Percentiles rank a stretch among this genome's conserved stretches.
phyloP scores from a whole-genome alignment of 306 rosid genomes.

The Cucumis melo region DNA sequence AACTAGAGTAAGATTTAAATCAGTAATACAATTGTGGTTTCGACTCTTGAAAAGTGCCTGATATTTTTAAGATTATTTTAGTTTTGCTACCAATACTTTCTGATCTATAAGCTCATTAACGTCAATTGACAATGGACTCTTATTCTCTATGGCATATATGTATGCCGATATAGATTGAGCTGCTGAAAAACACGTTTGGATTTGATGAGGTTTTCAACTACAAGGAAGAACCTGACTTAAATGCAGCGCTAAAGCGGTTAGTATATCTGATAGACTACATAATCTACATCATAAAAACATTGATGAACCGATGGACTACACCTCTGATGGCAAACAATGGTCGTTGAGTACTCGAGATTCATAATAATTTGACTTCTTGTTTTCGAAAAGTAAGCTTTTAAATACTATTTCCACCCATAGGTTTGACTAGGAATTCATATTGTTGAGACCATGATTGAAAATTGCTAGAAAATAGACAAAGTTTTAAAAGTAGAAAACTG shows the following conservation, averaged over 20 bases:
- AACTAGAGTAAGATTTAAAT: neutral
- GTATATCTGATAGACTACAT: neutral
- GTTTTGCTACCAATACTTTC: neutral
- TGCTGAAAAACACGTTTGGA: slow-evolving; percentile 18
- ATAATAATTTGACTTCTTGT: too few species aligned
- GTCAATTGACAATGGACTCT: neutral
- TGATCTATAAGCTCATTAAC: neutral
- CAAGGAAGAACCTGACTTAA: slow-evolving; percentile 20
- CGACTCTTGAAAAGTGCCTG: neutral
- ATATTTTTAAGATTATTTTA: neutral
- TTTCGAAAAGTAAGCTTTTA: too few species aligned
- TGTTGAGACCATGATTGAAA: too few species aligned
- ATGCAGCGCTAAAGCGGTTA: slow-evolving; percentile 19
- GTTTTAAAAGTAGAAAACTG: too few species aligned
- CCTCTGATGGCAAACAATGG: too few species aligned
- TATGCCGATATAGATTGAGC: neutral
- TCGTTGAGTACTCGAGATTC: too few species aligned
- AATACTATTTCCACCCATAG: too few species aligned
- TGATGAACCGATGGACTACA: neutral
- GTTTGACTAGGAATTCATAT: too few species aligned
- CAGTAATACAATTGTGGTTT: neutral
- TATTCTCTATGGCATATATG: neutral
- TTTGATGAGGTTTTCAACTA: slow-evolving; percentile 16
- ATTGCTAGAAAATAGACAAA: too few species aligned
- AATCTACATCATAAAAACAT: neutral